Evolutionary conservation across 495 filamentous ascomycete genomes (phyloP).

Genomic region (Schizothecium vesticola): DNA sequence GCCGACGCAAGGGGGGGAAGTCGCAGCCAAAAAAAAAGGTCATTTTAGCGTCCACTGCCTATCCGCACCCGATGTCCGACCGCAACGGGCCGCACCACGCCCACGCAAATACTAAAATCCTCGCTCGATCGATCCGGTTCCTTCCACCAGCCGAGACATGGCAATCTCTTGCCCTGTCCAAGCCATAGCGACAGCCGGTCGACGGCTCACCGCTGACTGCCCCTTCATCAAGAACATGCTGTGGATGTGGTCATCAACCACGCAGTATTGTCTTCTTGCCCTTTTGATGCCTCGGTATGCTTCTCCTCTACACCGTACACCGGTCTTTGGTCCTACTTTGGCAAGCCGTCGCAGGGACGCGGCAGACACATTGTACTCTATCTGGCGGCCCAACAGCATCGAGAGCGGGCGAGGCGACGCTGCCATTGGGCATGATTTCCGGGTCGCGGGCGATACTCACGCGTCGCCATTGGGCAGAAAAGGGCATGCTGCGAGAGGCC

Average conservation of each 20-base stretch:
- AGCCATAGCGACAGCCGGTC: no score
- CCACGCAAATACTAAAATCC: constrained; percentile 1
- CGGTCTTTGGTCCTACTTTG: background rate
- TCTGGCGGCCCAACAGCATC: constrained; percentile 27
- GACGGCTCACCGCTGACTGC: no score
- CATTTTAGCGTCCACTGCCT: background rate
- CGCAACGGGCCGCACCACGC: constrained; percentile 11
- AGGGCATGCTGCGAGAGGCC: constrained; percentile 26
- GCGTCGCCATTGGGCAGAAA: constrained; percentile 41
- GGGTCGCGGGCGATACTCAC: constrained; percentile 29
- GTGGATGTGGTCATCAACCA: no score
- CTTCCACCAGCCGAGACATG: constrained; percentile 7
- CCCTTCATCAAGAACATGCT: no score
- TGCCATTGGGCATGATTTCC: constrained; percentile 40
- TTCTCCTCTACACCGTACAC: background rate
- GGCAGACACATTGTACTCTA: constrained; percentile 3
- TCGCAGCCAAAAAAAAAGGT: background rate
- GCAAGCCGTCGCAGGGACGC: background rate
- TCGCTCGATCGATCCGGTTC: background rate
- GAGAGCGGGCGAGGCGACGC: constrained; percentile 20
- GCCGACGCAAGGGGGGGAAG: background rate
- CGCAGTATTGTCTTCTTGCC: no score
- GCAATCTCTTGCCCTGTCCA: background rate
- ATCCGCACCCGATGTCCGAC: constrained; percentile 4
- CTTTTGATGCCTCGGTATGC: background rate